These are phyloP conservation scores for Melaleuca quinquenervia DNA, from an alignment of 345 rosid genomes.

Conservation along the genomic window DNA sequence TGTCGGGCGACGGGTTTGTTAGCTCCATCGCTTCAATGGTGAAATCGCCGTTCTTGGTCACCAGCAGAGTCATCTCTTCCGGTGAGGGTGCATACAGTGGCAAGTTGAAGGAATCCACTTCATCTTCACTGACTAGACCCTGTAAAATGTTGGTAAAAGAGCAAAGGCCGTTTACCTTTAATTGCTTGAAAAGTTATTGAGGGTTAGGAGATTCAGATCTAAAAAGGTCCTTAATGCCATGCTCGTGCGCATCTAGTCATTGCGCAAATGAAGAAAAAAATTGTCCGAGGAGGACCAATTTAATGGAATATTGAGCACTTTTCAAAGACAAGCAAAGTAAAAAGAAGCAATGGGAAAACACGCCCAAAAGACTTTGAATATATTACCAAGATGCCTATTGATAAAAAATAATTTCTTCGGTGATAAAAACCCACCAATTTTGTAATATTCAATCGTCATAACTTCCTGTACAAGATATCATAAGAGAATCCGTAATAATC, in stretches of 20 bases:
- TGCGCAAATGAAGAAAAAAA: not conserved
- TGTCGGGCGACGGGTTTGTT: slow-evolving; percentile 31
- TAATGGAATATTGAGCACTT: not conserved
- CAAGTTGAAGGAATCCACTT: slow-evolving; percentile 38
- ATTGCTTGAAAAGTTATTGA: not conserved
- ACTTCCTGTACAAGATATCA: not conserved
- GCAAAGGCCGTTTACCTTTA: not conserved
- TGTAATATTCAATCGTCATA: not conserved
- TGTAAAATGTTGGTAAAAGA: not conserved
- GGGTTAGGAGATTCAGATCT: not conserved
- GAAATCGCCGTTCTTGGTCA: slow-evolving; percentile 17
- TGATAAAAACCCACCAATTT: not conserved
- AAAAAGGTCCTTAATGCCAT: not conserved
- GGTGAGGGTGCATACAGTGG: slow-evolving; percentile 39
- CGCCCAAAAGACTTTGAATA: rapidly evolving
- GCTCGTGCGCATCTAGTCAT: not conserved
- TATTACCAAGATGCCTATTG: not conserved
- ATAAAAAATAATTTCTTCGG: not conserved
- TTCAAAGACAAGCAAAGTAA: not conserved
- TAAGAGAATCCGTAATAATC: not conserved
- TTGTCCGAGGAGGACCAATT: not conserved
- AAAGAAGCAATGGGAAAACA: not conserved
- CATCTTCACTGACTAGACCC: slow-evolving; percentile 31
- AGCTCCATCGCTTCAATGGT: slow-evolving; percentile 21
- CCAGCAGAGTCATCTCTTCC: slow-evolving; percentile 15